A percentile compares a stretch with the other conserved stretches of the same genome.
Evolutionary conservation across 2,329 filamentous ascomycete species (phyloP).

Genomic region (Cyphellophora attinorum): DNA sequence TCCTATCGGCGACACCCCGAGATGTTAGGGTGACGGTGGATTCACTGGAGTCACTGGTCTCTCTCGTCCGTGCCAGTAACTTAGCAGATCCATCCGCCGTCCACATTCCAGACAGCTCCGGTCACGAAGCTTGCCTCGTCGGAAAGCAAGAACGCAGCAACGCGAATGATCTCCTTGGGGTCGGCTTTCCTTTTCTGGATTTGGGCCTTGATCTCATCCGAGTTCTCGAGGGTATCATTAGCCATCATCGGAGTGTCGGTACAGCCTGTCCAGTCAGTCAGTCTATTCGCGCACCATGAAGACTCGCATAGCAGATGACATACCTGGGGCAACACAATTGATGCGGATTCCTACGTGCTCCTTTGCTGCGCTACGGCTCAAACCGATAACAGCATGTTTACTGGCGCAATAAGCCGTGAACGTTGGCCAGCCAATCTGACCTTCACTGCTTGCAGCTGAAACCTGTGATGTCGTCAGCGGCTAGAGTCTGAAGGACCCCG

Average conservation of each 20-base stretch:
- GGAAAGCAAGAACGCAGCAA: conserved; percentile 39
- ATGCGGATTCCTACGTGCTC: conserved; percentile 25
- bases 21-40: no score
- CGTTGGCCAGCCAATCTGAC: conserved; percentile 23
- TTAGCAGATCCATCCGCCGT: conserved; percentile 36
- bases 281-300: conserved; percentile 1
- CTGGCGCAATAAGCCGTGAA: conserved; percentile 32
- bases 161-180: conserved; percentile 28
- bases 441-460: conserved; percentile 12
- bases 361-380: conserved; percentile 31
- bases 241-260: conserved; percentile 8
- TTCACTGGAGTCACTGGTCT: no score
- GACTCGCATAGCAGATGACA: not conserved
- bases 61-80: no score
- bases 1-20: no score
- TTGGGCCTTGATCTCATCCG: conserved; percentile 7
- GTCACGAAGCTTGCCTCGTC: conserved; percentile 39
- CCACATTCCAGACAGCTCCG: conserved; percentile 35
- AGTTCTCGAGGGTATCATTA: conserved; percentile 6
- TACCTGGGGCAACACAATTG: conserved; percentile 21
- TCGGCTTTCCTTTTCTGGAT: conserved; percentile 23
- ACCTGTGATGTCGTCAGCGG: conserved; percentile 3
- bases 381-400: conserved; percentile 34
- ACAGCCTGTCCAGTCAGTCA: conserved; percentile 4
- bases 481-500: no score